phyloP scores from a whole-genome alignment of 495 filamentous ascomycete species.

The Cetradonia linearis region DNA sequence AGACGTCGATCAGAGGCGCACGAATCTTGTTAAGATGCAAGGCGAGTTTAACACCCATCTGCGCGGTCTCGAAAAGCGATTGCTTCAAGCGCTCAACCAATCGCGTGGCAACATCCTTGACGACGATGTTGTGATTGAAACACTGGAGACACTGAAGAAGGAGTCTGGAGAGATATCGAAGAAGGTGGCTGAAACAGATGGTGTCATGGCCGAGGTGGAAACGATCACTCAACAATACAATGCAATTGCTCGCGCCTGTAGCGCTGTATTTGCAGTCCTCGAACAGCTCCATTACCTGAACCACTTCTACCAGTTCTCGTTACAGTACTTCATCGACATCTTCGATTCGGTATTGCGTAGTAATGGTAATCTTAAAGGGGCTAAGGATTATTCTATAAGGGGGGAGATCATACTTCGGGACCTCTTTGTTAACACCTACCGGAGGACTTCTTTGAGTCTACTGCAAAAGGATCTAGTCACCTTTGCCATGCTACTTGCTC shows the following conservation, averaged over 20 bases:
- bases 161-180: constrained; percentile 90
- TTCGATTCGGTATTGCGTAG: constrained; percentile 84
- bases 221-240: constrained; percentile 87
- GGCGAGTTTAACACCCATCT: constrained; percentile 98
- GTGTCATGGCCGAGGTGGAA: constrained; percentile 96
- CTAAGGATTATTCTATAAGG: constrained; percentile 64
- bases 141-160: constrained; percentile 93
- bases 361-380: constrained; percentile 61
- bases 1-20: constrained; percentile 93
- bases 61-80: constrained; percentile 86
- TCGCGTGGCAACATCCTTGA: constrained; percentile 97
- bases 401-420: constrained; percentile 80
- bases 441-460: constrained; percentile 82
- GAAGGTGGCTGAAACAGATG: constrained; percentile 94
- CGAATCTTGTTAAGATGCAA: constrained; percentile 95
- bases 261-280: constrained; percentile 89
- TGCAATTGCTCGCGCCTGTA: constrained; percentile 85
- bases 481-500: constrained; percentile 89
- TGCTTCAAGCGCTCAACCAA: constrained; percentile 92
- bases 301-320: constrained; percentile 98
- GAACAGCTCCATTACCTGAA: constrained; percentile 97
- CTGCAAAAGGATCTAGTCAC: constrained; percentile 91
- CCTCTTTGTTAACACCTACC: constrained; percentile 83
- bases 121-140: constrained; percentile 96
- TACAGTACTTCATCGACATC: constrained; percentile 96